These are phyloP conservation scores for Zygosaccharomyces pseudorouxii DNA, from an alignment of 805 yeast genomes.

Conservation along the genomic window DNA sequence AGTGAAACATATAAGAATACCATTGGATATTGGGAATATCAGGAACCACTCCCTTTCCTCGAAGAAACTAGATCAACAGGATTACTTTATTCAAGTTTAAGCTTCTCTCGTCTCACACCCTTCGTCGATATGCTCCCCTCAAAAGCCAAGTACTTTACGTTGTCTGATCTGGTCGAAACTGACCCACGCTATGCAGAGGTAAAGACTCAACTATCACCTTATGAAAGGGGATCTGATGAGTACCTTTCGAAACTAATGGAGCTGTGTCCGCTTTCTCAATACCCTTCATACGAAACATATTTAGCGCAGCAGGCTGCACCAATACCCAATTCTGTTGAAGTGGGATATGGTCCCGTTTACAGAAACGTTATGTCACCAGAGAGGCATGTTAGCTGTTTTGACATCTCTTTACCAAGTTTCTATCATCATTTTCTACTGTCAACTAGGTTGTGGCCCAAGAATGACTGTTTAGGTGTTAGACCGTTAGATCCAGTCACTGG, in stretches of 20 bases:
- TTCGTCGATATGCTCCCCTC: neutral
- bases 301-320: constrained; percentile 34
- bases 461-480: constrained; percentile 47
- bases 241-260: constrained; percentile 23
- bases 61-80: neutral
- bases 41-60: too few relatives aligned
- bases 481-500: constrained; percentile 31
- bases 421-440: constrained; percentile 44
- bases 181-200: constrained; percentile 20
- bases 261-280: constrained; percentile 23
- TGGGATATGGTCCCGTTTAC: constrained; percentile 50
- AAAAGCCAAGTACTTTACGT: neutral
- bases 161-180: constrained; percentile 25
- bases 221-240: constrained; percentile 26
- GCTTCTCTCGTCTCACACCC: neutral
- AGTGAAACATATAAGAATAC: neutral
- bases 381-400: constrained; percentile 37
- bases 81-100: neutral
- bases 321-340: constrained; percentile 36
- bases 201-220: constrained; percentile 18
- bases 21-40: neutral
- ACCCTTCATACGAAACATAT: constrained; percentile 23
- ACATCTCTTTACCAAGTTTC: constrained; percentile 43
- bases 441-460: constrained; percentile 35
- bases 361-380: constrained; percentile 40